Conservation (phyloP, 805 yeast species). For the Kodamaea neixiangensis region DNA sequence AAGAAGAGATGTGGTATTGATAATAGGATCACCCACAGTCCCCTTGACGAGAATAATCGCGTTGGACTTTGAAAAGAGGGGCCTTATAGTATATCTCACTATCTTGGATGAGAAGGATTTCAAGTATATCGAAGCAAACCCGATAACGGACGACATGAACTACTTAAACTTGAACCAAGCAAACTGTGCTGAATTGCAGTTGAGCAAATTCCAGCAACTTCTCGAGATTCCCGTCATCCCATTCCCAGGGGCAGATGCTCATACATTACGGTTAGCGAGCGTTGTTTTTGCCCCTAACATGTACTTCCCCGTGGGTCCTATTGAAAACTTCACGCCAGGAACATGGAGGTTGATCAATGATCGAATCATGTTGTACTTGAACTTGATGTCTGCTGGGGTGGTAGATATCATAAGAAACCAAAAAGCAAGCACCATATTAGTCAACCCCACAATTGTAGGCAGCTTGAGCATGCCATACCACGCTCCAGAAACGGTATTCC, state of each 20-base stretch:
- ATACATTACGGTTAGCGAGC: slow-evolving; percentile 58
- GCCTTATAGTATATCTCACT: slow-evolving; percentile 79
- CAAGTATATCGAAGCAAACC: slow-evolving; percentile 50
- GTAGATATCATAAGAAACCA: slow-evolving; percentile 54
- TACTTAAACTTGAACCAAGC: slow-evolving; percentile 58
- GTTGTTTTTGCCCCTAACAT: slow-evolving; percentile 71
- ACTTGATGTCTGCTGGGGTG: slow-evolving; percentile 56
- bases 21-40: slow-evolving; percentile 77
- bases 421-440: slow-evolving; percentile 48
- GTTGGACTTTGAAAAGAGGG: slow-evolving; percentile 72
- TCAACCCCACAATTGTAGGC: slow-evolving; percentile 59
- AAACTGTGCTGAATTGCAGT: slow-evolving; percentile 45
- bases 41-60: slow-evolving; percentile 71
- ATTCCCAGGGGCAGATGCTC: slow-evolving; percentile 58
- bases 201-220: slow-evolving; percentile 50
- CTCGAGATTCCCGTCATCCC: slow-evolving; percentile 58
- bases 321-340: slow-evolving; percentile 52
- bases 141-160: slow-evolving; percentile 68
- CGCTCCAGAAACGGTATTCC: slow-evolving; percentile 60
- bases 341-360: slow-evolving; percentile 56
- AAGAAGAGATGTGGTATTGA: slow-evolving; percentile 69
- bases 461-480: slow-evolving; percentile 61
- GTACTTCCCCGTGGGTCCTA: slow-evolving; percentile 66
- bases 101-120: slow-evolving; percentile 63
- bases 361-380: slow-evolving; percentile 49